Evolutionary conservation across 2,329 filamentous ascomycete genomes (phyloP).

Genomic region (Helotiales sp.): DNA sequence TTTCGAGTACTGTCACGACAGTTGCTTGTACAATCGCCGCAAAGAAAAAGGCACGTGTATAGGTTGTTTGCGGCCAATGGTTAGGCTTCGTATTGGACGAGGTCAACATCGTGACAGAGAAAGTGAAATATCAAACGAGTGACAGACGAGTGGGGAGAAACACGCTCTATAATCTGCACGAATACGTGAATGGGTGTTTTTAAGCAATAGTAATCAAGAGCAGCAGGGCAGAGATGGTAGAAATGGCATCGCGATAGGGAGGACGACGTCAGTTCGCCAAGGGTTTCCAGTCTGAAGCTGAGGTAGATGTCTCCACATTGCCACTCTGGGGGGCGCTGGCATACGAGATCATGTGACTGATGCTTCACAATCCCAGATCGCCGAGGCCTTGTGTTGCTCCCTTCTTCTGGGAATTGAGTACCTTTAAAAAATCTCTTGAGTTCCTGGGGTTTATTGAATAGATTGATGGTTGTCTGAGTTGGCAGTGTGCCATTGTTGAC

Average conservation of each 20-base stretch:
- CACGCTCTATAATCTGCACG: not conserved
- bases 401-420: too few species aligned
- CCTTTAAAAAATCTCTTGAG: too few species aligned
- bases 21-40: slow-evolving; percentile 7
- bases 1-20: slow-evolving; percentile 1
- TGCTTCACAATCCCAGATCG: not conserved
- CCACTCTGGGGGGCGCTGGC: not conserved
- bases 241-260: not conserved
- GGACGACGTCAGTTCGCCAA: not conserved
- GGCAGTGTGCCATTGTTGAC: not conserved
- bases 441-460: too few species aligned
- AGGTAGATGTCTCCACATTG: not conserved
- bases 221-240: not conserved
- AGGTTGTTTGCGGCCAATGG: not conserved
- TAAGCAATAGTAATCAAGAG: not conserved
- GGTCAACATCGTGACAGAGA: not conserved
- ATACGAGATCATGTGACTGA: slow-evolving; percentile 1
- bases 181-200: not conserved
- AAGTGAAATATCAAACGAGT: not conserved
- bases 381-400: not conserved
- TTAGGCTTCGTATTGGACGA: not conserved
- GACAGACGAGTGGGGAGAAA: not conserved
- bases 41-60: slow-evolving; percentile 7
- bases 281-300: not conserved
- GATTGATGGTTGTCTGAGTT: not conserved